Percentiles rank a stretch among this genome's conserved stretches.
Evolutionary conservation across 208 protist species (phyloP).

Genomic region (Acanthamoeba royreba): DNA sequence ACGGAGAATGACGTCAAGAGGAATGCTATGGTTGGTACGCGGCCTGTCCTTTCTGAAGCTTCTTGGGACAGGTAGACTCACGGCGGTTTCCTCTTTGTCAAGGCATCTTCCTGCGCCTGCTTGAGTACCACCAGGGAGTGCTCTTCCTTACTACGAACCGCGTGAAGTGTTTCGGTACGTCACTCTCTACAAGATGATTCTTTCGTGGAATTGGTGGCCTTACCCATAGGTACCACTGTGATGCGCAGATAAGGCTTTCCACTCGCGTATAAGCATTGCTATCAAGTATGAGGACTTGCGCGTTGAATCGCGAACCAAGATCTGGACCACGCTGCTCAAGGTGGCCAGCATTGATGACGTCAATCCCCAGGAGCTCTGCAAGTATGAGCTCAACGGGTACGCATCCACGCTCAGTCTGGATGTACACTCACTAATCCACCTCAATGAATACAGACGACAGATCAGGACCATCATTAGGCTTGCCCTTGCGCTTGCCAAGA

Average conservation of each 20-base stretch:
- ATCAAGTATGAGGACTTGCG: slow-evolving; percentile 52
- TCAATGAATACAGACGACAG: slow-evolving; percentile 59
- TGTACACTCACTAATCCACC: neutral
- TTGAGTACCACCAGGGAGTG: slow-evolving; percentile 69
- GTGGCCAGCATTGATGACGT: neutral
- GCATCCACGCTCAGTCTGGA: neutral
- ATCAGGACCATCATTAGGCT: slow-evolving; percentile 58
- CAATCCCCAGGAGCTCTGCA: too few species aligned
- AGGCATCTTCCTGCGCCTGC: slow-evolving; percentile 59
- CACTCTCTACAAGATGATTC: too few species aligned
- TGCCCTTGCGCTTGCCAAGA: slow-evolving; percentile 4
- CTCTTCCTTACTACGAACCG: slow-evolving; percentile 73
- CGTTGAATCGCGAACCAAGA: neutral
- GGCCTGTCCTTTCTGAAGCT: too few species aligned
- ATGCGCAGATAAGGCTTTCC: slow-evolving; percentile 61
- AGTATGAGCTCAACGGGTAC: neutral
- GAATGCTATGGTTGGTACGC: slow-evolving; percentile 72
- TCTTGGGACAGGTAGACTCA: too few species aligned
- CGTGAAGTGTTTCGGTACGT: slow-evolving; percentile 52
- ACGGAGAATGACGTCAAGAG: slow-evolving; percentile 43
- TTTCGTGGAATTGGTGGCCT: too few species aligned
- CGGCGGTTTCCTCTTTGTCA: too few species aligned
- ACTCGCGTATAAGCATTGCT: slow-evolving; percentile 60
- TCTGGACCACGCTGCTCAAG: slow-evolving; percentile 54
- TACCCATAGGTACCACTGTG: too few species aligned